Conservation (phyloP, 495 filamentous ascomycete species). For the Podospora conica region DNA sequence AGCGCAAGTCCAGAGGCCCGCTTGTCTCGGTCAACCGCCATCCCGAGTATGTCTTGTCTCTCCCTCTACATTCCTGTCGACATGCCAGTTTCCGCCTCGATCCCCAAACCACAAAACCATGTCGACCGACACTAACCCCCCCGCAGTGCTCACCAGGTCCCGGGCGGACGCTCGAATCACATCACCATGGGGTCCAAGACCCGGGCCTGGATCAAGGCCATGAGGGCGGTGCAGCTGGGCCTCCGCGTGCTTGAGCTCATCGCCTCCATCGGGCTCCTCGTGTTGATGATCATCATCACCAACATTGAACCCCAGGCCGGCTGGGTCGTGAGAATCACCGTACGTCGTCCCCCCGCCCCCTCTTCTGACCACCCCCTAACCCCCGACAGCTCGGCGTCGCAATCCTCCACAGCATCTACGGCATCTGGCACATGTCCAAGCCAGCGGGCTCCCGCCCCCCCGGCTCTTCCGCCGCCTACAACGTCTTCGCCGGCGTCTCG, state of each 20-base stretch:
- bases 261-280: conserved; percentile 61
- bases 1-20: conserved; percentile 66
- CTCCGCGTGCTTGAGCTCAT: conserved; percentile 60
- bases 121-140: background rate
- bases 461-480: conserved; percentile 75
- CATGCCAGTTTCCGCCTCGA: background rate
- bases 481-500: conserved; percentile 66
- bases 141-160: conserved; percentile 31
- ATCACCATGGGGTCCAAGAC: conserved; percentile 62
- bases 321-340: conserved; percentile 74
- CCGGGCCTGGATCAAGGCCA: conserved; percentile 61
- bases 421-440: conserved; percentile 66
- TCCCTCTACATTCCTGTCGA: background rate
- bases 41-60: conserved; percentile 60
- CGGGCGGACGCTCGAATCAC: conserved; percentile 20
- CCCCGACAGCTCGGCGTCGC: conserved; percentile 57
- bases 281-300: conserved; percentile 66
- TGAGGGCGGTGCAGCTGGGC: conserved; percentile 58
- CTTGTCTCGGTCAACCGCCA: conserved; percentile 73
- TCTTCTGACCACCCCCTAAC: background rate
- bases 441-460: conserved; percentile 62
- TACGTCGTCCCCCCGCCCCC: conserved; percentile 37
- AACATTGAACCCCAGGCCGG: conserved; percentile 53
- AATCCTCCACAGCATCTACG: conserved; percentile 64
- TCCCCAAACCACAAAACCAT: conserved; percentile 9